Evolutionary conservation across 768 basidiomycete genomes (phyloP), one percentile per base, ranked within the genome.

Genomic region (Calocera cornea): DNA sequence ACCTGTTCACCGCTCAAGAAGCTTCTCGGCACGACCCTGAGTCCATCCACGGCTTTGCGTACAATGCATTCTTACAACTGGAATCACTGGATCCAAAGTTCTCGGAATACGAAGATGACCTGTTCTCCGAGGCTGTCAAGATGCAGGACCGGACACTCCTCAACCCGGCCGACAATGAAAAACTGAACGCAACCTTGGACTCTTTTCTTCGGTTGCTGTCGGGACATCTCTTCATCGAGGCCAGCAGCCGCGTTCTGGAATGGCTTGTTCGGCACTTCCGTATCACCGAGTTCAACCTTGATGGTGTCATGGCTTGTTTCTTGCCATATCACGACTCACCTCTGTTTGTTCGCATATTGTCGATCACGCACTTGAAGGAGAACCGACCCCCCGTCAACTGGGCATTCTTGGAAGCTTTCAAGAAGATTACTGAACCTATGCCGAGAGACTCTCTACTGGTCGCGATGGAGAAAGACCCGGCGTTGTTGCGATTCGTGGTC

Each of bases 261-360:
- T 99, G 95, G 95, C 83, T 98, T 29, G 92, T 98, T 1, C 81
- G 91, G 72, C 81, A 94, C 67, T 97, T 97, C 77, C 97, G 95
- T 75, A 85, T 97, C 31, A 83, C 97, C 73, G 94, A 98, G 75
- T 93, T 97, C 79, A 97, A 98, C 72, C 82, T 95, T 66, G 83
- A 88, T 66, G 82, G 83, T 27, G 74, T 94, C 31, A 81, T 98
- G 5, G 78, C 86, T 8, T 79, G 93, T 27, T 98, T 98, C 77
- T 78, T 97, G 34, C 97, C 97, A 0, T 97, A 95, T 74, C 93
- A 98, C 73, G 92, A 95, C 71, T 90, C 95, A 2, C 87, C 90
- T 0, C 93, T 97, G 75, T 98, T 98, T 76, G 83, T 88, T 10
- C 95, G 97, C 72, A 91, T 97, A 82, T 80, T 97, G 29, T 85